Evolutionary conservation across 129 eudicot species (phyloP), one percentile per base, ranked within the genome.

Genomic region (Escallonia rubra): DNA sequence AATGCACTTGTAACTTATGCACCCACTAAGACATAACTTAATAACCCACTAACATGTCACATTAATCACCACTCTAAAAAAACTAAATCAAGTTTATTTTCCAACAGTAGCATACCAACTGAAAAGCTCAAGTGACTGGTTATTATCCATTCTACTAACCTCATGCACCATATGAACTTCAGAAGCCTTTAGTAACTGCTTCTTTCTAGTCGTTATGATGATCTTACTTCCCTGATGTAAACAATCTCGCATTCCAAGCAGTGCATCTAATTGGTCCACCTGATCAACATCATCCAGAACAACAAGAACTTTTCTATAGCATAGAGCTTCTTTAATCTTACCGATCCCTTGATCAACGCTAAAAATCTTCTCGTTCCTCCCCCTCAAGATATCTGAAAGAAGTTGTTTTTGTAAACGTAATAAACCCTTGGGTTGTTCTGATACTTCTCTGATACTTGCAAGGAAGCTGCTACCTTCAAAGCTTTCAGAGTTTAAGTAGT

Each of bases 101-200:
- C n/a, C n/a, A n/a, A n/a, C n/a, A n/a, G n/a, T n/a, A 5, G 83
- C 83, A 43, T 79, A 76, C 64, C 66, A 79, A 69, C 76, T 67
- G 13, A 79, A 79, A 43, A 73, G 69, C 61, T 43, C 45, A 23
- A 57, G 45, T 57, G 83, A 73, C 63, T 79, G 76, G 8, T 46
- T 57, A 41, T 67, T 6, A 57, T 67, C 39, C 23, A 78, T 46
- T 56, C 16, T 68, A 52, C 56, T 55, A 46, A 78, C 70, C 59
- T 61, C 46, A 23, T 23, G 34, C 34, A 23, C 34, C 34, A 1
- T 23, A 23, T 23, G 34, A 23, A 23, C 34, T 23, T 23, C 34
- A 23, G 34, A 23, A 23, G 34, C 51, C 66, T 60, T 58, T 57
- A 58, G 16, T 4, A 79, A 40, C 4, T 63, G 67, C 42, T 55